phyloP scores from a whole-genome alignment of 2,329 filamentous ascomycete species.

The Bipolaris victoriae region DNA sequence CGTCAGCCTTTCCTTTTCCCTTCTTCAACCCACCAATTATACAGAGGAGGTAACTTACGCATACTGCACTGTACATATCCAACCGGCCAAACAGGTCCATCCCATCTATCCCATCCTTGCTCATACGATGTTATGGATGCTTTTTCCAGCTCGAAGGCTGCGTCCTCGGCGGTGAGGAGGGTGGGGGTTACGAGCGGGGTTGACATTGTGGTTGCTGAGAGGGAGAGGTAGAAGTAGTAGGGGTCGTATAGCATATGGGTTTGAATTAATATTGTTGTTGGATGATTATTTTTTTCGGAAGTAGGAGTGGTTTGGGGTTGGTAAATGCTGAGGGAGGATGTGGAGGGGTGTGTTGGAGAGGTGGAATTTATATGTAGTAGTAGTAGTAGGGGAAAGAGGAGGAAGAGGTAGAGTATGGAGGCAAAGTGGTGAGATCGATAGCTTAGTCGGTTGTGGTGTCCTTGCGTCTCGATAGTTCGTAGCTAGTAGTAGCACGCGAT shows the following conservation, averaged over 20 bases:
- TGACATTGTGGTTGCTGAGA: background rate
- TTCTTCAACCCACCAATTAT: no score
- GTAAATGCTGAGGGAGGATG: background rate
- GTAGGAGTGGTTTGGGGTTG: background rate
- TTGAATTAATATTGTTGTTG: no score
- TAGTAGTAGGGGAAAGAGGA: no score
- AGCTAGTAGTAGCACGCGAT: background rate
- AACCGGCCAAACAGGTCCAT: conserved; percentile 32
- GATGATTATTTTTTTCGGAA: no score
- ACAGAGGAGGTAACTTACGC: conserved; percentile 13
- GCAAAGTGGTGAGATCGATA: background rate
- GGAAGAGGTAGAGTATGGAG: no score
- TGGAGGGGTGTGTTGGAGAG: background rate
- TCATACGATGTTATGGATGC: conserved; percentile 33
- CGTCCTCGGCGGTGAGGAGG: conserved; percentile 20
- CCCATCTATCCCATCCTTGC: conserved; percentile 36
- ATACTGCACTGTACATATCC: conserved; percentile 33
- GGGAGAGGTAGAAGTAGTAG: background rate
- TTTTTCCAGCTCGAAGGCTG: conserved; percentile 33
- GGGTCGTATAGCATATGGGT: background rate
- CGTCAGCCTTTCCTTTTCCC: background rate
- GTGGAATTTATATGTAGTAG: no score
- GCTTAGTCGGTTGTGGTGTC: background rate
- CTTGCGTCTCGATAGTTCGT: background rate
- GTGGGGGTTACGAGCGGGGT: background rate